Base-by-base conservation (phyloP, 2,329 filamentous ascomycete species). In the Raffaelea albimanens region DNA sequence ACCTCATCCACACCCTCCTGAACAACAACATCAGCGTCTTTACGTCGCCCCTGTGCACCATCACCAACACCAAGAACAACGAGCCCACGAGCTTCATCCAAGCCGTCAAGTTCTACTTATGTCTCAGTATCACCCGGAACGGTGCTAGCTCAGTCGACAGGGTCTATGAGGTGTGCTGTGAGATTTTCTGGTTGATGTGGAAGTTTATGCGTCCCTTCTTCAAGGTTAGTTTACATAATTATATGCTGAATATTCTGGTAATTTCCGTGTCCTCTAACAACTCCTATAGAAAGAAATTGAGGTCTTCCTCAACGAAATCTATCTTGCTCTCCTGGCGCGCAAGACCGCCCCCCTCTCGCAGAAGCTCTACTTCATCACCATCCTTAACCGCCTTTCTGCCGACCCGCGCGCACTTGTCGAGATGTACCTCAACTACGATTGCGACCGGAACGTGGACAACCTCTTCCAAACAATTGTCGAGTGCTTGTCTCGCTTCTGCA, bases 181-280 rank as follows among this genome's bases (percentile, higher is more conserved):
- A 98, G 63, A 95, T 97, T 25, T 98, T 98, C 63, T 98, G 90
- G 89, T 73, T 97, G 49, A 95, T 96, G 83, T 69, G 96, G 40
- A 95, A 94, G 63, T 85, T 88, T 58, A 85, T 98, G 80, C 81
- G 94, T 52, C 85, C 93, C 2, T 85, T 90, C 53, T 85, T 98
- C 66, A 98, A 98, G 82, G 84, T 85, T 59, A n/a, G 49, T 44
- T 10, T 31, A 2, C 38, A 14, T 19, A 29, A 3, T 38, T 31
- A 38, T 38, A 7, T 22, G 2, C 7, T 11, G 42, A n/a, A n/a
- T n/a, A n/a, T n/a, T 19, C 29, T 29, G n/a, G 23, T 13, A 19
- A 22, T 25, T 33, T 18, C 14, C n/a, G 14, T 29, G 18, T 34
- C 9, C 4, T 44, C 7, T 23, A 38, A 16, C 18, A 38, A 7